Evolutionary conservation across 257 asterid species (phyloP).

Genomic region (Thymus mandschuricus): DNA sequence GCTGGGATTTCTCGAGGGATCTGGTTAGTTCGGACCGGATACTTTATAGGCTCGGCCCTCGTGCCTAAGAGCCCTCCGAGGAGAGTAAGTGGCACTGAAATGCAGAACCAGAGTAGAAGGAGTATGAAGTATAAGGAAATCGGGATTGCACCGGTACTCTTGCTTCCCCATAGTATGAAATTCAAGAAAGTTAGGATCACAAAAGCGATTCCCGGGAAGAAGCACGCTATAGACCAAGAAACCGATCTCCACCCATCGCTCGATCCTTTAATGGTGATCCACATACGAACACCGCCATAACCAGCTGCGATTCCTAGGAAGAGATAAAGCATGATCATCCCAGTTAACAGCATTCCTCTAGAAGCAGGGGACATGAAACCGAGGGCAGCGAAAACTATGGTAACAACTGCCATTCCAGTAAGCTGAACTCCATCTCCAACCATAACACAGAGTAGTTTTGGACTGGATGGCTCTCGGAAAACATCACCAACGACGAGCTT

Average conservation of each 20-base stretch:
- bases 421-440: conserved; percentile 80
- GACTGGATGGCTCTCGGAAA: conserved; percentile 69
- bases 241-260: conserved; percentile 71
- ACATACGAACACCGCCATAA: conserved; percentile 60
- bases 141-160: conserved; percentile 78
- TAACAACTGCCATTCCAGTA: conserved; percentile 73
- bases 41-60: conserved; percentile 55
- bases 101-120: conserved; percentile 74
- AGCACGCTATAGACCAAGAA: conserved; percentile 73
- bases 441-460: conserved; percentile 68
- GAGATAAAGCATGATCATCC: conserved; percentile 75
- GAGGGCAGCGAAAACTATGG: conserved; percentile 70
- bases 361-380: conserved; percentile 93
- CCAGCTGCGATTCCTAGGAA: conserved; percentile 77
- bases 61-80: conserved; percentile 71
- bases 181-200: conserved; percentile 65
- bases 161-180: conserved; percentile 78
- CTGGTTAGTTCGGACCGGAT: conserved; percentile 78
- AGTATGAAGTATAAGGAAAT: conserved; percentile 65
- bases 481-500: conserved; percentile 86
- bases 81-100: conserved; percentile 81
- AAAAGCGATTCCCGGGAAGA: conserved; percentile 79
- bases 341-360: conserved; percentile 74
- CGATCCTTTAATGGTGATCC: conserved; percentile 66
- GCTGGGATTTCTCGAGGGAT: conserved; percentile 81